Base-by-base conservation (phyloP, 306 rosid species). In the Castanopsis chinensis region DNA sequence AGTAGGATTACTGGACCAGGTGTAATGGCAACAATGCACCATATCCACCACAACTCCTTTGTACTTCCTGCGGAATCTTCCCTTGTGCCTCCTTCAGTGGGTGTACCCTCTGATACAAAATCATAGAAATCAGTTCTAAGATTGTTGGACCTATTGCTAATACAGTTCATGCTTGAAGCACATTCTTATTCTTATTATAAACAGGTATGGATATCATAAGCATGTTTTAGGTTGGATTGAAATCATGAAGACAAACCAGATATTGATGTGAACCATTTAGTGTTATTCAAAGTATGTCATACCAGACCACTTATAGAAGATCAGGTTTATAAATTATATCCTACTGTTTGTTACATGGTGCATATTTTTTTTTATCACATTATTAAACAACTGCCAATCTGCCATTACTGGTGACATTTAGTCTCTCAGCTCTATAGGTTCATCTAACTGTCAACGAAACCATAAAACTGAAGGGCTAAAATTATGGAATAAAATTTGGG, bases 11-110 rank as follows among this genome's bases (percentile, higher is more conserved):
- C 79, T 32, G 23, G 33, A 60, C 32, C 76, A 69, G 71, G 25
- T 33, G 17, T 6, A 69, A 69, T 58, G 52, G 70, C 84, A 20
- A 69, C 0, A 1, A 75, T 69, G 10, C 37, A 59, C 84, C 84
- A 81, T 0, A 75, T 69, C 17, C 37, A 59, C 84, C 84, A 81
- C 80, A 76, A 81, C 68, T 30, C 28, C n/a, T 23, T 75, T 60
- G 14, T 60, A 4, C 33, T 60, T 21, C 32, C 14, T 30, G 32
- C 2, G 4, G 33, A 60, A 12, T 60, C 19, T 60, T 60, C 33
- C 49, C 30, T 21, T 33, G 57, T 10, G 53, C 37, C 77, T 49
- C 41, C 82, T 18, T 49, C 53, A 12, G 37, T 53, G 60, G 70
- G 64, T 33, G 75, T 57, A 55, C 33, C 35, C 53, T 45, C 84